Percentiles rank a stretch among this genome's conserved stretches.
phyloP scores from a whole-genome alignment of 805 yeast genomes.

The Starmera dryadoides region DNA sequence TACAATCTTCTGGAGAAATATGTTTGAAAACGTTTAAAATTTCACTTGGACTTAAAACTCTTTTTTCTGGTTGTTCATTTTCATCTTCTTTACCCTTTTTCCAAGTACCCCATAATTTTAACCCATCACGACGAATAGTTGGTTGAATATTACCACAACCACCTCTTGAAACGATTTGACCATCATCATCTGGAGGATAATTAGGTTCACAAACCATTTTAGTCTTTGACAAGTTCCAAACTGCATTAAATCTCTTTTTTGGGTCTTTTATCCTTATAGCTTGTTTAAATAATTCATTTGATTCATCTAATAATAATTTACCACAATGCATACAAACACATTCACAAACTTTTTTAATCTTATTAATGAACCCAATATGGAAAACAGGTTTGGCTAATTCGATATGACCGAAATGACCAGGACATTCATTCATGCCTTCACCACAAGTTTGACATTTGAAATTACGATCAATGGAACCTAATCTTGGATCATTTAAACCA shows the following conservation, averaged over 20 bases:
- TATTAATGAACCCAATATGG: conserved; percentile 91
- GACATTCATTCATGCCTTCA: conserved; percentile 98
- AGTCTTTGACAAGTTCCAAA: conserved; percentile 87
- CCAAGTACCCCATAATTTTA: conserved; percentile 98
- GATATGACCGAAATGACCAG: conserved; percentile 98
- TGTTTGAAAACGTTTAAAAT: conserved; percentile 88
- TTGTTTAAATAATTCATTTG: conserved; percentile 62
- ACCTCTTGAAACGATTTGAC: conserved; percentile 61
- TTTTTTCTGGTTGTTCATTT: conserved; percentile 87
- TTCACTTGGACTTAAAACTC: conserved; percentile 82
- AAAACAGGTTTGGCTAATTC: conserved; percentile 98
- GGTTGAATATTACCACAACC: conserved; percentile 99
- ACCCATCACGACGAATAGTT: conserved; percentile 89
- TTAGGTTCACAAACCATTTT: conserved; percentile 96
- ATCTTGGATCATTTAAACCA: conserved; percentile 93
- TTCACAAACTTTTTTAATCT: conserved; percentile 91
- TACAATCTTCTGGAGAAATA: conserved; percentile 78
- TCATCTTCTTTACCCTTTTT: conserved; percentile 78
- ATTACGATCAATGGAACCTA: conserved; percentile 95
- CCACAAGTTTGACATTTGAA: conserved; percentile 99
- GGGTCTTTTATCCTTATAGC: conserved; percentile 89
- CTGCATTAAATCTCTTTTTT: conserved; percentile 92
- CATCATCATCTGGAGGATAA: conserved; percentile 56
- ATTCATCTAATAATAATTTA: conserved; percentile 80
- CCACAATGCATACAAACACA: conserved; percentile 99